These are phyloP conservation scores for Saccharomycopsis microspora DNA, from an alignment of 805 yeast species.

Conservation along the genomic window DNA sequence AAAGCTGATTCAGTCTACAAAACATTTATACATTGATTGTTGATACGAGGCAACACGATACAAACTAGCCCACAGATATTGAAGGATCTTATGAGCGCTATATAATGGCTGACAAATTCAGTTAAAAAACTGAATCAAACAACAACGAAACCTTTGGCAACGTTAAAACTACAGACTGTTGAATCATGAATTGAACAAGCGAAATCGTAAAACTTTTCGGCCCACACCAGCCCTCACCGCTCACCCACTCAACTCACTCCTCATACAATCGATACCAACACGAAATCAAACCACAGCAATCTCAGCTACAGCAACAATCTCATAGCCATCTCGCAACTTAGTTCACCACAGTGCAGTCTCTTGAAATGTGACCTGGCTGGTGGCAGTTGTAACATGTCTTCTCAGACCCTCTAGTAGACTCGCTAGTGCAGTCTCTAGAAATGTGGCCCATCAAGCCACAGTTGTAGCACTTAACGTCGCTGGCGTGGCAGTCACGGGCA, in stretches of 20 bases:
- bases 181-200: not conserved
- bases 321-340: not conserved
- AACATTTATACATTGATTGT: too few species aligned
- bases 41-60: too few species aligned
- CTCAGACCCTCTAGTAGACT: conserved; percentile 55
- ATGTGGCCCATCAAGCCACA: conserved; percentile 89
- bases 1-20: too few species aligned
- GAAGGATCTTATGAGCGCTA: too few species aligned
- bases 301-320: too few species aligned
- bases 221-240: too few species aligned
- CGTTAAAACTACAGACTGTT: not conserved
- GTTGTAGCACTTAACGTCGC: conserved; percentile 72
- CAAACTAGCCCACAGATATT: too few species aligned
- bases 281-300: too few species aligned
- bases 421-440: conserved; percentile 20
- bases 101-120: too few species aligned
- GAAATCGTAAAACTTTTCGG: too few species aligned
- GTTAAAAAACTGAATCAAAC: not conserved
- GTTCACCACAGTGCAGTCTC: conserved; percentile 41
- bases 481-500: conserved; percentile 81
- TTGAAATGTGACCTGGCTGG: conserved; percentile 78
- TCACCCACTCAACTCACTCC: too few species aligned
- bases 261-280: too few species aligned
- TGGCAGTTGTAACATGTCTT: conserved; percentile 69
- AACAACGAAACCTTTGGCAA: not conserved